Conservation (phyloP, 1,284 basidiomycete genomes). For the Volvariella surrecta region DNA sequence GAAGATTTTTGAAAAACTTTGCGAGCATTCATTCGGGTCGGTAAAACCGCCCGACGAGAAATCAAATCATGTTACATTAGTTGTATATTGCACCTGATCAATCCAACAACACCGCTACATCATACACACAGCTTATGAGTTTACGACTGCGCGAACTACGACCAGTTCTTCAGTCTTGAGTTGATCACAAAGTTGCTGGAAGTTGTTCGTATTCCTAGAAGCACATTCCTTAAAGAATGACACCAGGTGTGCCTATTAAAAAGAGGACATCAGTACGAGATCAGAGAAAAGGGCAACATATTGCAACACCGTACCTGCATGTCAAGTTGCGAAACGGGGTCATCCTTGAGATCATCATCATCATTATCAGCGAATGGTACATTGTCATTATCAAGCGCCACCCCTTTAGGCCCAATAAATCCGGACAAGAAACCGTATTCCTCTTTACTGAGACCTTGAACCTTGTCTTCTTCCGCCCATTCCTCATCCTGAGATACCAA, state of each 20-base stretch:
- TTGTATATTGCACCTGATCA: too few species aligned
- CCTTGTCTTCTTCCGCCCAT: conserved; percentile 76
- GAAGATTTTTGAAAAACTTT: conserved; percentile 20
- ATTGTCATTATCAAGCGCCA: conserved; percentile 67
- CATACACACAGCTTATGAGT: too few species aligned
- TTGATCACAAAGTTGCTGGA: conserved; percentile 55
- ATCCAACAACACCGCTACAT: too few species aligned
- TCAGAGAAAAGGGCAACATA: conserved; percentile 1
- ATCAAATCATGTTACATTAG: too few species aligned
- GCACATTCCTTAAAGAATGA: conserved; percentile 68
- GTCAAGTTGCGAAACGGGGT: conserved; percentile 85
- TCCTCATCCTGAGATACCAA: conserved; percentile 59
- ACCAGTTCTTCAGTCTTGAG: conserved; percentile 63
- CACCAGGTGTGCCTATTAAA: conserved; percentile 51
- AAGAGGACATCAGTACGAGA: conserved; percentile 3
- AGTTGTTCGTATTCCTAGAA: conserved; percentile 54
- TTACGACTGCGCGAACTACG: conserved; percentile 35
- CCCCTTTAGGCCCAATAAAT: conserved; percentile 57
- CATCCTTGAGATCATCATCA: conserved; percentile 83
- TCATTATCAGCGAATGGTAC: conserved; percentile 52
- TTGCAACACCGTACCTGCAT: conserved; percentile 56
- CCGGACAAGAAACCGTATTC: conserved; percentile 64
- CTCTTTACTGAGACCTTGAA: conserved; percentile 46
- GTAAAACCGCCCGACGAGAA: too few species aligned
- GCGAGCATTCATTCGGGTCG: conserved; percentile 13